Evolutionary conservation across 495 filamentous ascomycete species (phyloP).

Genomic region (Penicilliopsis zonata): DNA sequence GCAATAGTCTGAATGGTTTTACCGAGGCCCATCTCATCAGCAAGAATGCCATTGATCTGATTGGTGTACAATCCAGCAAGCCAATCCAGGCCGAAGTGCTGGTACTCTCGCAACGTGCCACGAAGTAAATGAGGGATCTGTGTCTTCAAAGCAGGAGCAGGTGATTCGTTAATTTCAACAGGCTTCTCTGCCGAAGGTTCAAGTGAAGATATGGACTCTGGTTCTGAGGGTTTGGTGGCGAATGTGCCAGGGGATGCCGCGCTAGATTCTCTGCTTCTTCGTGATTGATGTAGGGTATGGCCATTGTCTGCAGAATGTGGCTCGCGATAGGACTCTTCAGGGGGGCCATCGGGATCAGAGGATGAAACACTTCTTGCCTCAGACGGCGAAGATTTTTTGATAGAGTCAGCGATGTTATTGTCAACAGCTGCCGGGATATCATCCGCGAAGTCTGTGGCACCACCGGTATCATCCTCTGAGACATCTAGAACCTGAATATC

Average conservation of each 20-base stretch:
- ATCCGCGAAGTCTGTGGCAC: background rate
- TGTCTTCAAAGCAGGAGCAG: conserved; percentile 42
- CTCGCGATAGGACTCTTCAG: background rate
- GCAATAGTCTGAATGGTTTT: conserved; percentile 99
- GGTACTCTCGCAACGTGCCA: conserved; percentile 89
- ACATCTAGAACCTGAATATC: background rate
- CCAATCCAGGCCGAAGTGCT: conserved; percentile 95
- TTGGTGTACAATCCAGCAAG: conserved; percentile 86
- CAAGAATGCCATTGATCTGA: conserved; percentile 92
- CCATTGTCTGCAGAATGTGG: conserved; percentile 1
- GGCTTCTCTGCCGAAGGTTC: conserved; percentile 29
- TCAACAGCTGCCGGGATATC: background rate
- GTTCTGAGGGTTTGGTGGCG: conserved; percentile 57
- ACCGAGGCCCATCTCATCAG: conserved; percentile 97
- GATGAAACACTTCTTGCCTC: background rate
- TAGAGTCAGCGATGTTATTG: background rate
- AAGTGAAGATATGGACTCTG: conserved; percentile 51
- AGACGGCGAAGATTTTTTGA: background rate
- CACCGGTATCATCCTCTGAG: background rate
- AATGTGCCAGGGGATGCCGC: conserved; percentile 45
- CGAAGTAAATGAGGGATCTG: conserved; percentile 80
- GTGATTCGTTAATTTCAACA: conserved; percentile 18
- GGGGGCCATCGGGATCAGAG: background rate
- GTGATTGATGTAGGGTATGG: conserved; percentile 10
- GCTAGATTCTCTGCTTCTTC: conserved; percentile 26